Evolutionary conservation across 352 stramenopile species (phyloP).

Genomic region (Phytophthora fragariaefolia): DNA sequence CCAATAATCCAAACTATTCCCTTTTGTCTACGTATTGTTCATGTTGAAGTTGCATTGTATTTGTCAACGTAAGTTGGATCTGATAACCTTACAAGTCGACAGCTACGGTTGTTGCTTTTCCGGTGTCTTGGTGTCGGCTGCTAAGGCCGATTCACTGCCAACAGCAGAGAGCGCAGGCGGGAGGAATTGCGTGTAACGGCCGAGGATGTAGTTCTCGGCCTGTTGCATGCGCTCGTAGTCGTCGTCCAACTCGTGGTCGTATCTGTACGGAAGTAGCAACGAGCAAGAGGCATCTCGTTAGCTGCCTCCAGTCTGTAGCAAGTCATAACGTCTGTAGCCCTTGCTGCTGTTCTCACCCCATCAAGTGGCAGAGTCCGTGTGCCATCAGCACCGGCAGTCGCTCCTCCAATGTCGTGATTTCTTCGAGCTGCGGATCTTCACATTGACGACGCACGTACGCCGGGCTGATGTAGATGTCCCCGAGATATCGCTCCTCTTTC

Average conservation of each 20-base stretch:
- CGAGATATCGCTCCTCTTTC: constrained; percentile 74
- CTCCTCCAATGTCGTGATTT: constrained; percentile 64
- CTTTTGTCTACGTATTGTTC: constrained; percentile 6
- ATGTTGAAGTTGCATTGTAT: constrained; percentile 15
- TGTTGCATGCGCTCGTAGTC: constrained; percentile 83
- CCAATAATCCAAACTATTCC: constrained; percentile 20
- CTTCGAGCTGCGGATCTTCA: constrained; percentile 57
- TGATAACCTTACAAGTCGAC: not conserved
- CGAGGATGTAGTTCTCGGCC: constrained; percentile 74
- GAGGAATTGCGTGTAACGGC: constrained; percentile 58
- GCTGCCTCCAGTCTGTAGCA: constrained; percentile 2
- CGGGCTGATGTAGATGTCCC: constrained; percentile 86
- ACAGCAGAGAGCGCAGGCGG: constrained; percentile 26
- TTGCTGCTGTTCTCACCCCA: constrained; percentile 53
- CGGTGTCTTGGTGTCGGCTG: constrained; percentile 9
- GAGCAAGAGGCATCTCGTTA: constrained; percentile 13
- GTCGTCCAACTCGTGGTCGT: constrained; percentile 79
- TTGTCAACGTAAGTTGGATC: not conserved
- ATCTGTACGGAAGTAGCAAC: constrained; percentile 45
- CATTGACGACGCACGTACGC: constrained; percentile 82
- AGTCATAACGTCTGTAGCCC: not conserved
- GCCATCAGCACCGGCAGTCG: constrained; percentile 78
- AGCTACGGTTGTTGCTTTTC: constrained; percentile 14
- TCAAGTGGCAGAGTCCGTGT: constrained; percentile 83
- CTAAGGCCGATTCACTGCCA: not conserved